Conservation (phyloP, 257 asterid species). For the Avicennia marina region DNA sequence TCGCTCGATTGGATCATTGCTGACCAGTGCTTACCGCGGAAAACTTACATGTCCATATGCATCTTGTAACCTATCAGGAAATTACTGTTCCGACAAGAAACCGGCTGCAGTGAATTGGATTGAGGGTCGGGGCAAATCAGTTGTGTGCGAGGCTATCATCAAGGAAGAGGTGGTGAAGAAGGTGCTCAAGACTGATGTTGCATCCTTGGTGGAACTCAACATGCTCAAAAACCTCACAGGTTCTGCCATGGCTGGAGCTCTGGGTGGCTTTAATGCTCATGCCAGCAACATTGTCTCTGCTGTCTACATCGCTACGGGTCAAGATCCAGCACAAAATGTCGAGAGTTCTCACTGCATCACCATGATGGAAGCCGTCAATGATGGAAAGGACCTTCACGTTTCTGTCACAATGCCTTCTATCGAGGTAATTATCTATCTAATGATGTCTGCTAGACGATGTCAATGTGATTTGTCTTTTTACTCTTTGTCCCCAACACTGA, state of each 20-base stretch:
- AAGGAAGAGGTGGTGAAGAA: conserved; percentile 30
- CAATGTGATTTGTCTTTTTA: too few species aligned
- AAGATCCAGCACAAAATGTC: conserved; percentile 41
- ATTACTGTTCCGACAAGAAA: conserved; percentile 41
- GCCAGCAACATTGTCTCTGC: conserved; percentile 43
- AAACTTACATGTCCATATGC: background rate
- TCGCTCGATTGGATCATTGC: too few species aligned
- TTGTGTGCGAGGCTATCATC: conserved; percentile 37
- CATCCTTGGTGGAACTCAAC: conserved; percentile 36
- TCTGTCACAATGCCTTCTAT: conserved; percentile 45
- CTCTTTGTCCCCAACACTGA: too few species aligned
- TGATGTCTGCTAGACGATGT: too few species aligned
- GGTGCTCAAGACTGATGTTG: conserved; percentile 36
- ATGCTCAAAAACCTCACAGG: conserved; percentile 40
- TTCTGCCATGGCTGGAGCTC: conserved; percentile 42
- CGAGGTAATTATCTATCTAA: conserved; percentile 24
- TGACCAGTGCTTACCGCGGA: background rate
- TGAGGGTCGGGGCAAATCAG: conserved; percentile 40
- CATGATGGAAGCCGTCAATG: conserved; percentile 40
- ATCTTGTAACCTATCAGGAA: too few species aligned
- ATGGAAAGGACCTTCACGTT: conserved; percentile 39
- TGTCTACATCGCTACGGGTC: conserved; percentile 35
- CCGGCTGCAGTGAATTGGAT: conserved; percentile 46
- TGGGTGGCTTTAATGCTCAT: conserved; percentile 45
- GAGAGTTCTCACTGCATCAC: conserved; percentile 46